phyloP scores from a whole-genome alignment of 1,139 yeast genomes.

The Nadsonia starkeyi-henricii region DNA sequence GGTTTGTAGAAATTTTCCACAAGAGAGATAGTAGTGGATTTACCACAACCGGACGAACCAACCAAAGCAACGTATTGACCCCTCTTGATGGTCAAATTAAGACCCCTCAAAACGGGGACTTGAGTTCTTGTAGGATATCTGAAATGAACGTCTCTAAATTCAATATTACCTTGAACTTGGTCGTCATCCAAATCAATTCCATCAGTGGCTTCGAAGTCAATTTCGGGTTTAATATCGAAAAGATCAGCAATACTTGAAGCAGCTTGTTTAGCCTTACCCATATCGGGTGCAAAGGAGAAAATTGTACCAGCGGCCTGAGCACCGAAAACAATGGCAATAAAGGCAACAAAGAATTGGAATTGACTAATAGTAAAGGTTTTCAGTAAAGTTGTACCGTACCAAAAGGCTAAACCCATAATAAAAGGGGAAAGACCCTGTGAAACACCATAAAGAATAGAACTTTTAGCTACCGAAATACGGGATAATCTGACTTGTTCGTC shows the following conservation, averaged over 20 bases:
- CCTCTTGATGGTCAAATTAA: slow-evolving; percentile 50
- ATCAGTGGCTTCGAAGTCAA: slow-evolving; percentile 35
- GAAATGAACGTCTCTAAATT: slow-evolving; percentile 52
- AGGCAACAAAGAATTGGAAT: slow-evolving; percentile 25
- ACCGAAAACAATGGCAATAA: slow-evolving; percentile 53
- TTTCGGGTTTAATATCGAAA: slow-evolving; percentile 49
- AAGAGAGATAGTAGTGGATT: slow-evolving; percentile 76
- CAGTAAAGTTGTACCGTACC: slow-evolving; percentile 26
- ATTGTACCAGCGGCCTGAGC: slow-evolving; percentile 78
- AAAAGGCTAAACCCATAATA: slow-evolving; percentile 26
- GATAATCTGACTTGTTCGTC: slow-evolving; percentile 19
- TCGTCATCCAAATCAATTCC: slow-evolving; percentile 34
- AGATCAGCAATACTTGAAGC: slow-evolving; percentile 69
- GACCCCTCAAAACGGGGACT: slow-evolving; percentile 48
- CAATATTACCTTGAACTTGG: slow-evolving; percentile 39
- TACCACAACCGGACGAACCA: slow-evolving; percentile 94
- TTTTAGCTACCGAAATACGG: slow-evolving; percentile 15
- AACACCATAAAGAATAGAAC: slow-evolving; percentile 22
- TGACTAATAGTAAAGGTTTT: slow-evolving; percentile 16
- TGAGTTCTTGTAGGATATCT: slow-evolving; percentile 76
- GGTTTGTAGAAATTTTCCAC: slow-evolving; percentile 74
- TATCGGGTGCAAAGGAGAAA: slow-evolving; percentile 77
- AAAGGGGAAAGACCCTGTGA: slow-evolving; percentile 26
- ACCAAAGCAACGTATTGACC: slow-evolving; percentile 90
- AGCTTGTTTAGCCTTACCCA: slow-evolving; percentile 34